These are phyloP conservation scores for Mycena belliarum DNA, from an alignment of 768 basidiomycete species.

Conservation along the genomic window DNA sequence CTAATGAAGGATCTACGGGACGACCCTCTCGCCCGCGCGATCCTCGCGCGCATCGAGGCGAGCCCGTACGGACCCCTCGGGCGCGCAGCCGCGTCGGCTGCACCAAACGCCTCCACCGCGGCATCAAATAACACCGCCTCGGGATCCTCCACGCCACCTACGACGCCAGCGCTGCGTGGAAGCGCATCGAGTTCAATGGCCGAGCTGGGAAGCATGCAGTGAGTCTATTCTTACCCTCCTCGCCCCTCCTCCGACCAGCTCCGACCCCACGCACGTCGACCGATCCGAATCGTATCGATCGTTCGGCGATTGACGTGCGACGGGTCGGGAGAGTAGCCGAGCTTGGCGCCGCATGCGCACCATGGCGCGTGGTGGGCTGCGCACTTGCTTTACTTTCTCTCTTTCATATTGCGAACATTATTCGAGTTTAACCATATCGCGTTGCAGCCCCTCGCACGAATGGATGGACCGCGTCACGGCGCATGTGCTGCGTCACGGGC, in stretches of 20 bases:
- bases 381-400: background rate
- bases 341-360: too few species aligned
- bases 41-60: conserved; percentile 78
- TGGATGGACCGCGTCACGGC: conserved; percentile 74
- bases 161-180: background rate
- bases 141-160: background rate
- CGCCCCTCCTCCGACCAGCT: too few species aligned
- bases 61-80: conserved; percentile 79
- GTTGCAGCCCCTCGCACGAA: conserved; percentile 52
- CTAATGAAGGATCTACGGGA: conserved; percentile 11
- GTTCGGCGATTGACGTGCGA: too few species aligned
- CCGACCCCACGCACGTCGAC: too few species aligned
- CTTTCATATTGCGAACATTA: too few species aligned
- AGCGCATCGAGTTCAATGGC: background rate
- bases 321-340: too few species aligned
- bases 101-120: background rate
- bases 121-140: background rate
- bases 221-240: background rate
- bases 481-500: conserved; percentile 36
- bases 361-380: too few species aligned
- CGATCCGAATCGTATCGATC: too few species aligned
- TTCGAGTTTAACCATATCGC: too few species aligned
- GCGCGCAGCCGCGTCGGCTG: conserved; percentile 22
- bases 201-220: background rate
- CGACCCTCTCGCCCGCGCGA: conserved; percentile 80